A percentile compares a stretch with the other conserved stretches of the same genome.
These are phyloP conservation scores for Trichoderma aggressivum DNA, from an alignment of 2,329 filamentous ascomycete species.

Conservation along the genomic window DNA sequence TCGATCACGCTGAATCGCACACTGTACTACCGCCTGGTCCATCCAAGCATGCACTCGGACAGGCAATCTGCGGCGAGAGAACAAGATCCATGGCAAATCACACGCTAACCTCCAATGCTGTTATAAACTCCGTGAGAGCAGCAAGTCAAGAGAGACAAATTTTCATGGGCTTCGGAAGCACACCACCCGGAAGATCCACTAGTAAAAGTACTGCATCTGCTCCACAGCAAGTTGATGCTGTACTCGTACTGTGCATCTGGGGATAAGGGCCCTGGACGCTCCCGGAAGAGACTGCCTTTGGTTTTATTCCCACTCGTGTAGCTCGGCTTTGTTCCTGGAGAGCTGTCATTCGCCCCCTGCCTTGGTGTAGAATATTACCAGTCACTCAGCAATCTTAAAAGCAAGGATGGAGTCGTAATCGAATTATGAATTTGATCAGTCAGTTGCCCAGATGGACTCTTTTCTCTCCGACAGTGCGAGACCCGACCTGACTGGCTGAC, in stretches of 20 bases:
- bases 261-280: neutral
- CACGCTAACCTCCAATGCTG: neutral
- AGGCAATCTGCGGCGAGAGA: neutral
- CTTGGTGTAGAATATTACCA: neutral
- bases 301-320: constrained; percentile 5
- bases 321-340: constrained; percentile 12
- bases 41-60: neutral
- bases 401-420: neutral
- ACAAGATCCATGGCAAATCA: neutral
- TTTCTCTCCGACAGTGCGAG: neutral
- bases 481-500: neutral
- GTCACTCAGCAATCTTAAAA: constrained; percentile 13
- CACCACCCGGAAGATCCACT: constrained; percentile 11
- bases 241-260: constrained; percentile 4
- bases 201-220: neutral
- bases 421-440: constrained; percentile 5
- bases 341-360: constrained; percentile 1
- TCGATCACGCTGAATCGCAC: neutral
- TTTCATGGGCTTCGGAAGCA: constrained; percentile 16
- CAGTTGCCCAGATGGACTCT: neutral
- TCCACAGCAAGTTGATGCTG: neutral
- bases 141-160: neutral
- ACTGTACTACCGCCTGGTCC: neutral
- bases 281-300: neutral
- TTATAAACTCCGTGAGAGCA: neutral